Percentiles rank a stretch among this genome's conserved stretches.
phyloP scores from a whole-genome alignment of 2,329 filamentous ascomycete species.

The Bipolaris bicolor region DNA sequence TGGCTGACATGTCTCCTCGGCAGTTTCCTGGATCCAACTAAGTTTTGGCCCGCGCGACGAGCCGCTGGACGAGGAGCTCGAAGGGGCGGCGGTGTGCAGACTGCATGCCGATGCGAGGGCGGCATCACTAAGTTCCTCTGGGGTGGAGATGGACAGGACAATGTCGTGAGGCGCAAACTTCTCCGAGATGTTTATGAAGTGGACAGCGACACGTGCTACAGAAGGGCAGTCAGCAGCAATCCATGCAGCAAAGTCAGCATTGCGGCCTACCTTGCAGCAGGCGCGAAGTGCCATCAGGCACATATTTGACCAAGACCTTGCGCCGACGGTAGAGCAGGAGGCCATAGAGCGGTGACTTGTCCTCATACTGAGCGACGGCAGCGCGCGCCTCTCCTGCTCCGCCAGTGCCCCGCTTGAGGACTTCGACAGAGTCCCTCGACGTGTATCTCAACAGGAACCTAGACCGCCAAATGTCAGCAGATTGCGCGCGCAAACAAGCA shows the following conservation, averaged over 20 bases:
- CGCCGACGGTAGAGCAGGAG: slow-evolving; percentile 87
- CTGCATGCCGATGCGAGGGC: slow-evolving; percentile 88
- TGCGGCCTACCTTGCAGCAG: slow-evolving; percentile 81
- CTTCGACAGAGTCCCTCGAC: slow-evolving; percentile 83
- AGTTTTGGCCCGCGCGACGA: slow-evolving; percentile 75
- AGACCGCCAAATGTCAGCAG: slow-evolving; percentile 32
- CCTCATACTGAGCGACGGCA: slow-evolving; percentile 77
- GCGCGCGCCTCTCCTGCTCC: slow-evolving; percentile 85
- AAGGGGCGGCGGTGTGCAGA: slow-evolving; percentile 84
- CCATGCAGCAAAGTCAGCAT: neutral
- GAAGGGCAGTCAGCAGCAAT: neutral
- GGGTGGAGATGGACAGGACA: slow-evolving; percentile 74
- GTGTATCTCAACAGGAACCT: slow-evolving; percentile 96
- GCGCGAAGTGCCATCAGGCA: slow-evolving; percentile 88
- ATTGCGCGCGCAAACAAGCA: neutral
- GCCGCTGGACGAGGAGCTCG: slow-evolving; percentile 82
- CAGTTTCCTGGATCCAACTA: slow-evolving; percentile 93
- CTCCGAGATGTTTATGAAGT: slow-evolving; percentile 67
- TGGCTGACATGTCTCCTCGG: slow-evolving; percentile 68
- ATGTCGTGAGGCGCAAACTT: slow-evolving; percentile 86
- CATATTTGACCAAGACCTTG: slow-evolving; percentile 90
- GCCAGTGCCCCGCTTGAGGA: slow-evolving; percentile 77
- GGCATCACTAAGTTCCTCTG: slow-evolving; percentile 84
- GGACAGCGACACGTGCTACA: slow-evolving; percentile 78
- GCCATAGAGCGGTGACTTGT: slow-evolving; percentile 87